Evolutionary conservation across 352 stramenopile genomes (phyloP), one percentile per base, ranked within the genome.

Genomic region (Plasmopara halstedii): DNA sequence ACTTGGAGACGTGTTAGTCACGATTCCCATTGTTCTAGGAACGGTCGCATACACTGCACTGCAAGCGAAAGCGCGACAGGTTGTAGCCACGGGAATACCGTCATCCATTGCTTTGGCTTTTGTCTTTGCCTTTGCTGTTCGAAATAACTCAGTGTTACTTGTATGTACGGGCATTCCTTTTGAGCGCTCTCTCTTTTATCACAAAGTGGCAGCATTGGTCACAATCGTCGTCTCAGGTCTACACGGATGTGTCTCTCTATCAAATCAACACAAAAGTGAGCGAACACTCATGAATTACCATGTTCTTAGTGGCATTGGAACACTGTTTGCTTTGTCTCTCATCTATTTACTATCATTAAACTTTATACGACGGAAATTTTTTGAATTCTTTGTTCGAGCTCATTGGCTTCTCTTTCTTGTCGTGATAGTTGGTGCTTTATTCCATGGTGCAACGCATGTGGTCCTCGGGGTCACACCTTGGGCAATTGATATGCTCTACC

Each of bases 321-420:
- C 57, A 0, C 70, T 81, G 18, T 58, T 55, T 19, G 32, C 58
- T 8, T 48, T 82, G 21, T 46, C 58, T 17, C 47, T 56, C 27
- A 60, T 79, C 9, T 50, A 62, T 38, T 34, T 67, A 2, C 48
- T 73, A 38, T 68, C 72, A 8, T 44, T 80, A 25, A 46, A 37
- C 17, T 47, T 33, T 11, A 66, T 84, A 20, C 67, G 69, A 18
- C 72, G 67, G 2, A 58, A 46, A 6, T 81, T 72, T 43, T 85
- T 76, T 50, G 46, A 74, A 46, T 49, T 81, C 20, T 85, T 85
- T 43, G 14, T 81, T 8, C 46, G 61, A 8, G 15, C 52, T 21
- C 73, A 85, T 40, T 81, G 65, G 65, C 13, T 83, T 0, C 56
- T 85, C 10, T 77, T 85, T 46, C 38, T 78, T 11, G 35, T 41